Base-by-base conservation (phyloP, 805 yeast genomes). In the Kazachstania psychrophila region DNA sequence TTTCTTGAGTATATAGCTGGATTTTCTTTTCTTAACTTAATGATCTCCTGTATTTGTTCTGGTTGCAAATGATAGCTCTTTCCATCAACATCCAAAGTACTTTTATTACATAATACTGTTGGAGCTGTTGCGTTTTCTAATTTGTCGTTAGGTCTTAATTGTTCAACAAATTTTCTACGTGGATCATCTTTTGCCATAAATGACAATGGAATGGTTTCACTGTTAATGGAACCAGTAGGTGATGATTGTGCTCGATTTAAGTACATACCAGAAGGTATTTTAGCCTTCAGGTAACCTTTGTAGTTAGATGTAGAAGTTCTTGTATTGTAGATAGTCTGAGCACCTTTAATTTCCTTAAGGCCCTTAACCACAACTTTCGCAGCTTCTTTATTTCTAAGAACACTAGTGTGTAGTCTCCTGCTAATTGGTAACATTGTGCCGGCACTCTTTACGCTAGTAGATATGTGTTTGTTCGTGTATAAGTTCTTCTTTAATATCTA, bases 191-290 rank as follows among this genome's bases (percentile, higher is more conserved):
- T 45, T 9, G 92, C 86, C 39, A 84, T 57, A 54, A 84, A 84
- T 2, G 77, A 75, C 36, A 67, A 68, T 13, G 94, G 94, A 2
- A 92, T 78, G 2, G 60, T 55, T 43, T 60, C 64, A 38, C 55
- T 54, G 64, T 70, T 58, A 43, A 58, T 40, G 57, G 73, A 61
- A 39, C 68, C 62, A 10, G 71, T 60, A 19, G 79, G 67, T 11
- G 81, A 70, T 3, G 88, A 72, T 17, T 86, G 87, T 28, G 85
- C 71, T 14, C 77, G 78, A 44, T 72, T 68, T 49, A 64, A 66
- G 28, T 75, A 72, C 19, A 83, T 60, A 5, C 89, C 89, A 17
- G 69, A 64, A 1, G 78, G 73, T 14, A 71, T 62, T 36, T 64
- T 55, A 4, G 56, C 57, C 31, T 51, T 56, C 37, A 57, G 25